Evolutionary conservation across 2,329 filamentous ascomycete species (phyloP).

Genomic region (Fusarium oxysporum): DNA sequence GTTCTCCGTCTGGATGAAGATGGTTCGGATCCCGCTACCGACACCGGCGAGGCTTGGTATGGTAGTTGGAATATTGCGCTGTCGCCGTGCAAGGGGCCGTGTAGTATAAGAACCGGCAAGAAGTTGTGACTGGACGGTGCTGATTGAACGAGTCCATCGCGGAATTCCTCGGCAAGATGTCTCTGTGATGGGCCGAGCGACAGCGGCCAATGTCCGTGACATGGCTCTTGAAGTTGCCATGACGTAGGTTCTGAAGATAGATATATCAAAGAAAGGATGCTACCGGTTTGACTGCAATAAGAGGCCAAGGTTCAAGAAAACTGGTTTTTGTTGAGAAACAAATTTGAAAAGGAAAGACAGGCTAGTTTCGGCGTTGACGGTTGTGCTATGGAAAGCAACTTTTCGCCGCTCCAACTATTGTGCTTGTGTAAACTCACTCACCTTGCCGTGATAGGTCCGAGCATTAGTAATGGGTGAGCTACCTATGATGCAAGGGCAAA

Average conservation of each 20-base stretch:
- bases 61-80: slow-evolving; percentile 20
- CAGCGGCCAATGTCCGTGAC: slow-evolving; percentile 41
- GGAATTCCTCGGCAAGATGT: slow-evolving; percentile 38
- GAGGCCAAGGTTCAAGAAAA: not conserved
- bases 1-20: slow-evolving; percentile 97
- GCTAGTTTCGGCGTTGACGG: slow-evolving; percentile 26
- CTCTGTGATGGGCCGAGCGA: slow-evolving; percentile 38
- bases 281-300: not conserved
- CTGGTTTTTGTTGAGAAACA: not conserved
- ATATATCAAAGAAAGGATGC: not conserved
- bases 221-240: slow-evolving; percentile 45
- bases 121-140: slow-evolving; percentile 39
- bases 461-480: slow-evolving; percentile 50
- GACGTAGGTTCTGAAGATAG: not conserved
- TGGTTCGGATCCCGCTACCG: slow-evolving; percentile 69
- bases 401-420: slow-evolving; percentile 44
- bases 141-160: slow-evolving; percentile 47
- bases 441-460: slow-evolving; percentile 41
- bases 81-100: slow-evolving; percentile 37
- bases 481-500: slow-evolving; percentile 47
- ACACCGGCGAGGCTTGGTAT: slow-evolving; percentile 42
- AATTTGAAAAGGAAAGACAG: slow-evolving; percentile 6
- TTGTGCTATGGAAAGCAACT: slow-evolving; percentile 38
- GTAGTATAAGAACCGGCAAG: slow-evolving; percentile 33
- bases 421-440: slow-evolving; percentile 11